These are phyloP conservation scores for Penicillium thymicola DNA, from an alignment of 2,329 filamentous ascomycete genomes.

Conservation along the genomic window DNA sequence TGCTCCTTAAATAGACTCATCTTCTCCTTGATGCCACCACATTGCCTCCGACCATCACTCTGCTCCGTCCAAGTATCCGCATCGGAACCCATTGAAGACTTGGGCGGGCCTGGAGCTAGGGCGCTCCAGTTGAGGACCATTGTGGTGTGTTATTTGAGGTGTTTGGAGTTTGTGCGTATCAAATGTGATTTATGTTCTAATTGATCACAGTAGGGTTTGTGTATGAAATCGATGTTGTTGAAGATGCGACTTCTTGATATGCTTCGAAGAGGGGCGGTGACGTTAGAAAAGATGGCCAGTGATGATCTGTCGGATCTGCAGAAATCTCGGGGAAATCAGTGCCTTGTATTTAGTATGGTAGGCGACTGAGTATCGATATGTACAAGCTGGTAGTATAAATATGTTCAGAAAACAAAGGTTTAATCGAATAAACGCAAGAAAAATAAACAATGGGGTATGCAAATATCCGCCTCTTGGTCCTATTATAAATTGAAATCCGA, in stretches of 20 bases:
- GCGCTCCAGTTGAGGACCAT: too few relatives aligned
- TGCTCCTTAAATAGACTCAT: background rate
- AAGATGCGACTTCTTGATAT: background rate
- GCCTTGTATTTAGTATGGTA: background rate
- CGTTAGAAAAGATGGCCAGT: background rate
- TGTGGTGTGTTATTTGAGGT: too few relatives aligned
- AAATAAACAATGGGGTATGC: background rate
- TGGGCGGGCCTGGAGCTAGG: too few relatives aligned
- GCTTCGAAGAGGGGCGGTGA: background rate
- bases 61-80: background rate
- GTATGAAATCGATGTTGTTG: background rate
- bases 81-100: background rate
- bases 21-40: background rate
- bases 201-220: background rate
- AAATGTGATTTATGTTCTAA: too few relatives aligned
- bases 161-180: too few relatives aligned
- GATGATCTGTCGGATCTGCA: background rate
- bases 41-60: background rate
- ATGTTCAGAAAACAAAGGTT: background rate
- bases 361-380: background rate
- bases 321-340: too few relatives aligned
- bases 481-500: conserved; percentile 29
- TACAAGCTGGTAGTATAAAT: background rate
- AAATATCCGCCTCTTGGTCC: background rate
- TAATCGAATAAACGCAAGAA: background rate